Base-by-base conservation (phyloP, 257 asterid genomes). In the Oldenlandia corymbosa region DNA sequence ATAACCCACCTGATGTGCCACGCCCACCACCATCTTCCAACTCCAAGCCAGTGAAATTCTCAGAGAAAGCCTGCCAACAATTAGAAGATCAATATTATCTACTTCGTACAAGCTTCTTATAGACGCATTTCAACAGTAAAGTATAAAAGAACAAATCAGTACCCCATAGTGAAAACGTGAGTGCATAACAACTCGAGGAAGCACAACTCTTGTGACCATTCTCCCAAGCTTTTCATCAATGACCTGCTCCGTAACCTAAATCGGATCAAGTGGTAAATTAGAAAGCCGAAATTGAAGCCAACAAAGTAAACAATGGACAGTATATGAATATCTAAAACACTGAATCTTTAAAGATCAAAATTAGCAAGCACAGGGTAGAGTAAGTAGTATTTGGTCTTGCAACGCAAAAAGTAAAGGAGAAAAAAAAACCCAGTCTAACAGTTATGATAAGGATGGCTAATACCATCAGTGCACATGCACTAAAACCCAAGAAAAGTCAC, bases 21-120 rank as follows among this genome's bases (percentile, higher is more conserved):
- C 97, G 95, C 47, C 97, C 97, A 43, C 97, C 97, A 51, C 97
- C 97, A 77, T 91, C 97, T 86, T 91, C 97, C 64, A 91, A 88
- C 84, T 91, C 97, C 76, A 91, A 79, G 64, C 97, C 97, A 66
- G 95, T 91, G 77, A 91, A 83, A 82, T 91, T 91, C 76, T 75
- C 88, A 17, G 95, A 91, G 83, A 88, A 91, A 26, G 96, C 94
- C 97, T 91, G 83, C 39, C 31, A 73, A 56, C 32, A n/a, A 43
- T 34, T 61, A 60, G 12, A 10, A 43, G 42, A 43, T 52, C 20
- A 80, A 59, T 34, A 59, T 59, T 51, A 45, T 39, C 39, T 36
- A 34, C n/a, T 54, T 32, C 52, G 50, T 31, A 18, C 53, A 52
- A 55, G 50, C 24, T n/a, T n/a, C 42, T 37, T 47, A 16, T 9